Conservation (phyloP, 768 basidiomycete genomes). For the Leccinum truebloodii region DNA sequence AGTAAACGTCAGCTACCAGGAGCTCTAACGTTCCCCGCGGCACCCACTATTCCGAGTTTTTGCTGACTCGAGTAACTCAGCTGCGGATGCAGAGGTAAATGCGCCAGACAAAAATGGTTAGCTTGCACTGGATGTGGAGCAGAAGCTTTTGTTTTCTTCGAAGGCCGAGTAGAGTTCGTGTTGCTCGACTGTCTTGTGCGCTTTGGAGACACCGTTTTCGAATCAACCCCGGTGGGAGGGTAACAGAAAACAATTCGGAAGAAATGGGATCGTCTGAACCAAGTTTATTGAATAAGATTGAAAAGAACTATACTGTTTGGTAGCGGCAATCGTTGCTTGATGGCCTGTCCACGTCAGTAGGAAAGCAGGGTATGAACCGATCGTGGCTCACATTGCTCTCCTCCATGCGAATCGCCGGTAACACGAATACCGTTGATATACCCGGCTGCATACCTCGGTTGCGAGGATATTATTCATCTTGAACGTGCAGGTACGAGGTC, state of each 20-base stretch:
- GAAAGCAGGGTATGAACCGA: too few relatives aligned
- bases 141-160: constrained; percentile 14
- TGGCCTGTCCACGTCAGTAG: too few relatives aligned
- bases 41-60: constrained; percentile 26
- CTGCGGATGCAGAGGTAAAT: constrained; percentile 8
- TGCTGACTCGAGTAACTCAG: constrained; percentile 19
- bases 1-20: constrained; percentile 3
- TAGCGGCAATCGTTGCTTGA: too few relatives aligned
- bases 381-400: too few relatives aligned
- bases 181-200: constrained; percentile 11
- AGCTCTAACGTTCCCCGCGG: background rate
- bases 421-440: too few relatives aligned
- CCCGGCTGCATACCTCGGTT: too few relatives aligned
- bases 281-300: constrained; percentile 5
- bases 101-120: background rate
- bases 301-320: too few relatives aligned
- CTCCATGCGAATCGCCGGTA: too few relatives aligned
- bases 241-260: constrained; percentile 18
- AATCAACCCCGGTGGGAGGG: background rate
- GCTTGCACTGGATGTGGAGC: background rate
- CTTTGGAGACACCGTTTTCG: constrained; percentile 12
- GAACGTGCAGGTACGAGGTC: too few relatives aligned
- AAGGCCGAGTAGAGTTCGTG: constrained; percentile 1
- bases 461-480: too few relatives aligned
- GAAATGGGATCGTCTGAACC: constrained; percentile 21